phyloP scores from a whole-genome alignment of 306 rosid species.

The Cercis canadensis region DNA sequence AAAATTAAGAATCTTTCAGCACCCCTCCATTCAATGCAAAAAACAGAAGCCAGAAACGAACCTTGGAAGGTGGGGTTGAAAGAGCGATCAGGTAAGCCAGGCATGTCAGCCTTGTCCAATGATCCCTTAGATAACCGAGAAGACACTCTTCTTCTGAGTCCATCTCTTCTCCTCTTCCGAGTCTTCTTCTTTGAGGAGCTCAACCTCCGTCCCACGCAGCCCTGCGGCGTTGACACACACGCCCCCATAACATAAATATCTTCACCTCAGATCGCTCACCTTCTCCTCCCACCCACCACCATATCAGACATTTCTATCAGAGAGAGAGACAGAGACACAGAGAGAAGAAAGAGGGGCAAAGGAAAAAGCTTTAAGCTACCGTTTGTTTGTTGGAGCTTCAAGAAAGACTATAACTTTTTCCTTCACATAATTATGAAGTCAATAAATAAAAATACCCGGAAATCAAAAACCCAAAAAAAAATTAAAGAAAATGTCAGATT shows the following conservation, averaged over 20 bases:
- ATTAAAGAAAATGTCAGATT: conserved; percentile 6
- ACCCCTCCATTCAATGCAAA: neutral
- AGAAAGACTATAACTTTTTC: conserved; percentile 34
- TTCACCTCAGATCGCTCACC: conserved; percentile 37
- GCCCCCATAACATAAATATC: conserved; percentile 70
- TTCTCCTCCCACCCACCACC: conserved; percentile 25
- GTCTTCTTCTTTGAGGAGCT: conserved; percentile 53
- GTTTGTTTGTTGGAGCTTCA: conserved; percentile 29
- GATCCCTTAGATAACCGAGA: conserved; percentile 64
- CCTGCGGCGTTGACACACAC: conserved; percentile 76
- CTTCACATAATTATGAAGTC: conserved; percentile 22
- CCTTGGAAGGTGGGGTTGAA: conserved; percentile 79
- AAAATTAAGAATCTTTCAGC: neutral
- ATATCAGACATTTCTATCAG: conserved; percentile 25
- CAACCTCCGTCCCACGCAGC: conserved; percentile 66
- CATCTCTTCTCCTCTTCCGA: conserved; percentile 50
- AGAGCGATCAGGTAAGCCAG: conserved; percentile 54
- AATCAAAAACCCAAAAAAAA: neutral
- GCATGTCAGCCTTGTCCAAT: conserved; percentile 49
- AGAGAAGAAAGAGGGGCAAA: conserved; percentile 6
- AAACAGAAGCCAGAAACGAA: conserved; percentile 34
- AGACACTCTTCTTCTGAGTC: conserved; percentile 54
- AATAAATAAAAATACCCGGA: conserved; percentile 33
- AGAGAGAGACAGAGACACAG: conserved; percentile 32
- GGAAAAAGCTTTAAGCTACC: conserved; percentile 40